Base-by-base conservation (phyloP, 2,329 filamentous ascomycete species). In the Pestalotiopsis sp. region DNA sequence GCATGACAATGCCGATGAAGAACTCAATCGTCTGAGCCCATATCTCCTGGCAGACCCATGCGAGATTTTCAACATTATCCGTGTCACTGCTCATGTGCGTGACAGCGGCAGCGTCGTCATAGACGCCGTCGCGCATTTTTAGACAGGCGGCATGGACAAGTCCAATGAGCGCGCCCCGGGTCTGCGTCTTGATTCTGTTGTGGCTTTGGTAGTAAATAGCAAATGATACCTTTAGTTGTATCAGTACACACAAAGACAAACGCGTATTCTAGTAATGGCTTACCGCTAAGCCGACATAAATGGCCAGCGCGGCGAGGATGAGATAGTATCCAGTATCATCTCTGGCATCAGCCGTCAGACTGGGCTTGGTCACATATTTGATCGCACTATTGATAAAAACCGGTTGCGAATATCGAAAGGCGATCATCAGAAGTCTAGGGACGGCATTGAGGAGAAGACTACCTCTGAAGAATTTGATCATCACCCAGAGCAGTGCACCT, bases 381-480 rank as follows among this genome's bases (percentile, higher is more conserved):
- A 84, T 83, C 0, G 78, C 72, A 4, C 74, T 67, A 23, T 77
- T 77, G 45, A 84, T 83, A 1, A 85, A 72, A 2, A 79, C 60
- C 4, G 82, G 79, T 67, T 84, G 83, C 0, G 78, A 76, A 61
- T 81, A 84, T 4, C 79, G 77, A 67, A 83, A 84, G 1, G 75
- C 7, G 17, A 82, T 79, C 12, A 84, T 70, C 31, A 77, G 77
- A 0, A 84, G 41, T 9, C 82, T 77, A 25, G 62, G 62, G 6
- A 64, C 25, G 4, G 62, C 62, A n/a, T 45, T 52, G 14, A 52
- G 36, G 14, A 52, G 11, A 17, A 64, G 39, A 38, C 36, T 49
- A 5, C 62, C 23, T 45, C 14, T 17, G 36, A 64, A 64, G 23
- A 36, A 64, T 6, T 25, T 45, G 39, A 64, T 25, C 3, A 17